phyloP scores from a whole-genome alignment of 305 asterid genomes.

The Salvia sclarea region DNA sequence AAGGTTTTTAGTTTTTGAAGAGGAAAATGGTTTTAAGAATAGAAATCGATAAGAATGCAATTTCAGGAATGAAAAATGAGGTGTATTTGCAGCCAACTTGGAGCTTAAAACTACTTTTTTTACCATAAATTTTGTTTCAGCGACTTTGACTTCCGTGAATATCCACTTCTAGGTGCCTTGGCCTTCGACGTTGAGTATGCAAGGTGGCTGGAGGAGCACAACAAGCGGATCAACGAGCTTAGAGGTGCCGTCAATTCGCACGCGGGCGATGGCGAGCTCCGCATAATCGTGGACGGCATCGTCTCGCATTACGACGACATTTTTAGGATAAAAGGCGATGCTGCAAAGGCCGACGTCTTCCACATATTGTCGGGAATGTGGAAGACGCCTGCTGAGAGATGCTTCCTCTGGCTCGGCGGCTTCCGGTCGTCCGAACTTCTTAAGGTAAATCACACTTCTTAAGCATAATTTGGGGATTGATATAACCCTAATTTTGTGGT shows the following conservation, averaged over 20 bases:
- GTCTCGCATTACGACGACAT: slow-evolving; percentile 59
- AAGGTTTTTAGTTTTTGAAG: neutral
- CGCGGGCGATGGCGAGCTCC: slow-evolving; percentile 70
- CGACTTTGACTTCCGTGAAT: slow-evolving; percentile 41
- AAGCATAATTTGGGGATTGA: neutral
- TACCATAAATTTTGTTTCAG: slow-evolving; percentile 33
- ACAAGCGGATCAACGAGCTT: slow-evolving; percentile 63
- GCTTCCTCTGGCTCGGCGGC: slow-evolving; percentile 77
- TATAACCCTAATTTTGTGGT: too few species aligned
- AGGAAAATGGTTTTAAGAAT: neutral
- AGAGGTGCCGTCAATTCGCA: slow-evolving; percentile 76
- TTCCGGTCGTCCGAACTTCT: slow-evolving; percentile 75
- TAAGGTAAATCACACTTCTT: slow-evolving; percentile 40
- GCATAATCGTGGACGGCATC: slow-evolving; percentile 63
- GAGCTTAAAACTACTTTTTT: slow-evolving; percentile 29
- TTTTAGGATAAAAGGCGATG: slow-evolving; percentile 69
- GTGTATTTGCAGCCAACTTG: slow-evolving; percentile 27
- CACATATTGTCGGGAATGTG: slow-evolving; percentile 77
- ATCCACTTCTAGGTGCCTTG: slow-evolving; percentile 60
- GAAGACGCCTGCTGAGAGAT: slow-evolving; percentile 74
- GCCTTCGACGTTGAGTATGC: slow-evolving; percentile 75
- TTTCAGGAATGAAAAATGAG: slow-evolving; percentile 10
- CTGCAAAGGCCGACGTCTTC: slow-evolving; percentile 69
- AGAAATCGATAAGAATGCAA: neutral
- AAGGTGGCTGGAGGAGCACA: slow-evolving; percentile 74